Conservation (phyloP, 345 rosid species). For the Citropsis articulata region DNA sequence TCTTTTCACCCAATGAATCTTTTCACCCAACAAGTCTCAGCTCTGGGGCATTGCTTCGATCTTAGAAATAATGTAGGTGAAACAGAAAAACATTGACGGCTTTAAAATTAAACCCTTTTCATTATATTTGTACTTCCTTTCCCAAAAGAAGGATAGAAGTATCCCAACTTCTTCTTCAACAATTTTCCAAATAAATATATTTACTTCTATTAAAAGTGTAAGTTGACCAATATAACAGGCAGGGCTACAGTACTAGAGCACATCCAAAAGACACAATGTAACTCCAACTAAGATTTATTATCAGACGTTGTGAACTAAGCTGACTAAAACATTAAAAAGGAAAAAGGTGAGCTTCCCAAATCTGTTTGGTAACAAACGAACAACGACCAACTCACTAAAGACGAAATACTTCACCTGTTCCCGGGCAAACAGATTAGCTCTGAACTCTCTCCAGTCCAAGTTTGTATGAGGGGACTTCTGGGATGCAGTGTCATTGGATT, state of each 20-base stretch:
- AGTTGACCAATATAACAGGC: not conserved
- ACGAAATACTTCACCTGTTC: slow-evolving; percentile 60
- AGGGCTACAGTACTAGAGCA: not conserved
- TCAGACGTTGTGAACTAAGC: not conserved
- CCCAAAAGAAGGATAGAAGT: not conserved
- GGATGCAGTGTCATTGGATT: slow-evolving; percentile 50
- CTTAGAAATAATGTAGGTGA: not conserved
- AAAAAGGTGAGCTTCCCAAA: not conserved
- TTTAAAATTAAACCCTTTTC: not conserved
- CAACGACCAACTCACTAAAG: not conserved
- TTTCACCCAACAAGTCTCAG: not conserved
- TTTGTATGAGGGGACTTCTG: slow-evolving; percentile 46
- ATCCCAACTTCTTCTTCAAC: not conserved
- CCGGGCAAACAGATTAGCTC: slow-evolving; percentile 66
- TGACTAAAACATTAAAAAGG: not conserved
- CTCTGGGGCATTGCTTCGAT: not conserved
- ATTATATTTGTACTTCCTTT: not conserved
- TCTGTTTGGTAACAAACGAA: not conserved
- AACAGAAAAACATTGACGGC: not conserved
- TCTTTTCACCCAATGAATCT: not conserved
- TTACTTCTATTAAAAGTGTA: not conserved
- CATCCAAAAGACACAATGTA: not conserved
- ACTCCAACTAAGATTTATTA: not conserved
- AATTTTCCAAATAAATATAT: not conserved
- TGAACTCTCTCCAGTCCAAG: slow-evolving; percentile 88